Evolutionary conservation across 305 asterid genomes (phyloP), one percentile per base, ranked within the genome.

Genomic region (Fraxinus xanthoxyloides): DNA sequence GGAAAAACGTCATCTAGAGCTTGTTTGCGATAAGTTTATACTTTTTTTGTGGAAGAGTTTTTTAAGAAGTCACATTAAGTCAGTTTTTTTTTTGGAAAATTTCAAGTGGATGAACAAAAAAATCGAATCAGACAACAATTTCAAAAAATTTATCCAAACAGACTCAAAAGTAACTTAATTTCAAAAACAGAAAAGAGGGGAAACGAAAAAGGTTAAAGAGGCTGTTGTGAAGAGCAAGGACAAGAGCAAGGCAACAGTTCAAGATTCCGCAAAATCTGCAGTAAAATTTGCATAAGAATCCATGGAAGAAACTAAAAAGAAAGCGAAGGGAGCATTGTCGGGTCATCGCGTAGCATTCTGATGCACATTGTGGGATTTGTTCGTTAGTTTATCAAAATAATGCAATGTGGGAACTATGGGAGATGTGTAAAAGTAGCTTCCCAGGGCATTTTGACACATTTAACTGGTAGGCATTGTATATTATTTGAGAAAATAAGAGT

Each of bases 251-350:
- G 43, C 13, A 19, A 30, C 79, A 10, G 28, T 82, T 0, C 80
- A 84, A 48, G 78, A 77, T 69, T 81, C 87, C 2, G 80, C 87
- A 24, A 74, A 77, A 82, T 79, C 79, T 10, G 79, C 89, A 5
- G 83, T 84, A 36, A 48, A 48, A 34, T 69, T 86, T 59, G 87
- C 84, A 65, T 70, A 43, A 51, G 70, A 59, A 36, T 31, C 85
- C 0, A 51, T 77, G 78, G 75, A 40, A 38, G 43, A 40, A 34
- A 65, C 85, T 0, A 56, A 70, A 0, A 17, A 86, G 3, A 84
- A 82, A 61, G 12, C 84, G 23, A 82, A 77, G 76, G 54, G n/a
- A 4, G 84, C 83, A 24, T 54, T 81, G 31, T 74, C 83, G 7
- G 59, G 32, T 34, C 17, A 10, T 9, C 35, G 67, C 13, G 32